Evolutionary conservation across 495 filamentous ascomycete species (phyloP).

Genomic region (Neurospora sp.): DNA sequence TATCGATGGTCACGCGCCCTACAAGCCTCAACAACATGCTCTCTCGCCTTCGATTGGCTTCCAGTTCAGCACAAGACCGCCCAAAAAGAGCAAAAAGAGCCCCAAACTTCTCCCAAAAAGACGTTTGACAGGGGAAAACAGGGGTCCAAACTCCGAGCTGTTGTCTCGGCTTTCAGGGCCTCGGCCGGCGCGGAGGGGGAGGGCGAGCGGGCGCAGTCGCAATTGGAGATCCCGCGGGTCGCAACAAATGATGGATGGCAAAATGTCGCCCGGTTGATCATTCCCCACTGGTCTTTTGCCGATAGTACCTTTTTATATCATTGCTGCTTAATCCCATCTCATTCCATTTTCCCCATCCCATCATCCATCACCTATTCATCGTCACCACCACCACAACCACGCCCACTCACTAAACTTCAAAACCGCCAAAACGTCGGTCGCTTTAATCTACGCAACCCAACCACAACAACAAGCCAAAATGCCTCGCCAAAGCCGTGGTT

Average conservation of each 20-base stretch:
- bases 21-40: background rate
- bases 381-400: background rate
- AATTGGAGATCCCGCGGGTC: background rate
- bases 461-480: conserved; percentile 37
- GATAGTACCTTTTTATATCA: background rate
- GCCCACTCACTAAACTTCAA: background rate
- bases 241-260: background rate
- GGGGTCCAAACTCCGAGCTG: background rate
- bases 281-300: background rate
- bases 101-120: background rate
- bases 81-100: background rate
- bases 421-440: conserved; percentile 1
- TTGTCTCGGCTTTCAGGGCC: background rate
- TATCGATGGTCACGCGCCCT: background rate
- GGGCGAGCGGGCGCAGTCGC: background rate
- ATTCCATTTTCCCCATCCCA: background rate
- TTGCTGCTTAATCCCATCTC: background rate
- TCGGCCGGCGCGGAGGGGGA: background rate
- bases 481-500: conserved; percentile 68
- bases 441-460: background rate
- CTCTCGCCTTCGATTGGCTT: conserved; percentile 7
- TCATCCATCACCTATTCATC: background rate
- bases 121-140: background rate
- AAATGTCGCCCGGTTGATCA: background rate
- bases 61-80: background rate